Evolutionary conservation across 73 alveolate genomes (phyloP).

Genomic region (Urostyla sp.): DNA sequence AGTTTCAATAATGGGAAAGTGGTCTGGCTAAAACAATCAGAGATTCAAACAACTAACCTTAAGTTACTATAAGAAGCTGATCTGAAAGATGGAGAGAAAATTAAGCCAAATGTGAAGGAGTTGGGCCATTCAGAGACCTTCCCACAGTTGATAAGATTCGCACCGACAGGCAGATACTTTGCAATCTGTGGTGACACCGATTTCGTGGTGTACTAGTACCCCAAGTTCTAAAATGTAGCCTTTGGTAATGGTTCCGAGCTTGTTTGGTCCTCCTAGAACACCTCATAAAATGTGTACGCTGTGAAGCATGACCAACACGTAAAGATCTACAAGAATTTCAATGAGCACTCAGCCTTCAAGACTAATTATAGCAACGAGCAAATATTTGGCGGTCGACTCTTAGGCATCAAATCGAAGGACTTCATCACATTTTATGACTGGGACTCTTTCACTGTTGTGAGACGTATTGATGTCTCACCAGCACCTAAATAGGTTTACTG

Average conservation of each 20-base stretch:
- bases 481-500: slow-evolving; percentile 93
- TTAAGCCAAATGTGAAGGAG: slow-evolving; percentile 80
- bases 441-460: slow-evolving; percentile 86
- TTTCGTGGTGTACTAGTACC: slow-evolving; percentile 78
- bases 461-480: slow-evolving; percentile 92
- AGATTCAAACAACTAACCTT: slow-evolving; percentile 89
- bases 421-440: slow-evolving; percentile 94
- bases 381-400: slow-evolving; percentile 95
- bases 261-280: slow-evolving; percentile 47
- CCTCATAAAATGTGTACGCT: slow-evolving; percentile 43
- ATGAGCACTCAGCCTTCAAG: slow-evolving; percentile 90
- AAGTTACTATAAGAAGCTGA: slow-evolving; percentile 79
- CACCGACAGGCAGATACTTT: slow-evolving; percentile 96
- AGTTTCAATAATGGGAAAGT: slow-evolving; percentile 83
- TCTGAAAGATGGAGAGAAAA: slow-evolving; percentile 78
- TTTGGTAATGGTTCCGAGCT: slow-evolving; percentile 60
- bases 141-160: slow-evolving; percentile 92
- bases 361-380: slow-evolving; percentile 93
- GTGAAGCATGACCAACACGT: slow-evolving; percentile 60
- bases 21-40: slow-evolving; percentile 88
- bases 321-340: slow-evolving; percentile 79
- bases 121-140: slow-evolving; percentile 95
- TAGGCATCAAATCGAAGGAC: slow-evolving; percentile 91
- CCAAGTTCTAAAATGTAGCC: slow-evolving; percentile 65
- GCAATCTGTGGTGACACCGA: slow-evolving; percentile 93